Evolutionary conservation across 176 grass and related monocot species (phyloP).

Genomic region (Avena atlantica): DNA sequence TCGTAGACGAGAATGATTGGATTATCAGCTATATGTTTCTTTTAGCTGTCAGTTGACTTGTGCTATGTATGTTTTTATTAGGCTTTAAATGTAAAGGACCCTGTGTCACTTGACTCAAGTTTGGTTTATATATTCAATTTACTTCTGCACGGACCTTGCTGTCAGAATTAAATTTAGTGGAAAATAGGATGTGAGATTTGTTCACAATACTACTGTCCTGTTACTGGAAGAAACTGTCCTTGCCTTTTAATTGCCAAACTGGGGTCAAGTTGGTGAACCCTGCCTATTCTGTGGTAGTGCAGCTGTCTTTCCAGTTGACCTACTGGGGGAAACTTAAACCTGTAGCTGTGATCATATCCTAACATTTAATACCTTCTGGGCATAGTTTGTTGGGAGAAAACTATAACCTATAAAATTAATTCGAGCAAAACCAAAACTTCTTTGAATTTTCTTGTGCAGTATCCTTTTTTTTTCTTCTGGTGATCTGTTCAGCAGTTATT

Average conservation of each 20-base stretch:
- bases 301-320: conserved; percentile 43
- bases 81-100: conserved; percentile 47
- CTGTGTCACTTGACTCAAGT: conserved; percentile 35
- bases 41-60: conserved; percentile 36
- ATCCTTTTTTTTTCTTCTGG: conserved; percentile 1
- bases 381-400: conserved; percentile 15
- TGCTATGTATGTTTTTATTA: conserved; percentile 34
- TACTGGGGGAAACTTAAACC: conserved; percentile 22
- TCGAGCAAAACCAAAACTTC: neutral
- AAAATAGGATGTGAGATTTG: conserved; percentile 28
- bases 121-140: conserved; percentile 20
- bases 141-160: conserved; percentile 21
- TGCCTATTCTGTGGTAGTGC: conserved; percentile 12
- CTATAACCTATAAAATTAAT: neutral
- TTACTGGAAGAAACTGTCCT: conserved; percentile 20
- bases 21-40: conserved; percentile 15
- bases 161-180: conserved; percentile 24
- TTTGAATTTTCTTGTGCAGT: conserved; percentile 18
- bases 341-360: neutral
- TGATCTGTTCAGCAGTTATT: neutral
- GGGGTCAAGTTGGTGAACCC: conserved; percentile 20
- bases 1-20: conserved; percentile 56
- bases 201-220: conserved; percentile 11
- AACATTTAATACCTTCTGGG: neutral
- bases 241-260: conserved; percentile 38